phyloP scores from a whole-genome alignment of 805 yeast genomes.

The Ogataea salicorniae region DNA sequence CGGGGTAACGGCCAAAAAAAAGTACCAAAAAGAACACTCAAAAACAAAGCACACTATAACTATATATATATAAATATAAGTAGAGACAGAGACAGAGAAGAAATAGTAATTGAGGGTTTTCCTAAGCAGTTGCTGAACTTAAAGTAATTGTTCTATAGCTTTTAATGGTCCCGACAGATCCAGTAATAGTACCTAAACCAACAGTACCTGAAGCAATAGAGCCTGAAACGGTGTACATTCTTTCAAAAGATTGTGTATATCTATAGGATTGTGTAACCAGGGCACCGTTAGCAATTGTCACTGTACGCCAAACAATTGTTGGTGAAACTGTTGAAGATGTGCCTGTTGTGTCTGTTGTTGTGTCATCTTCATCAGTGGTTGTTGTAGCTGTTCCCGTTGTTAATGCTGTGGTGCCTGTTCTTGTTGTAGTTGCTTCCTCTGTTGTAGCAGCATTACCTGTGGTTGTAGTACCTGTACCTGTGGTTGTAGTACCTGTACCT shows the following conservation, averaged over 20 bases:
- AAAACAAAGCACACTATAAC: not conserved
- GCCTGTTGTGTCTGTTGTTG: conserved; percentile 1
- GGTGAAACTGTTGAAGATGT: conserved; percentile 2
- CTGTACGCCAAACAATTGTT: conserved; percentile 15
- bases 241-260: conserved; percentile 47
- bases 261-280: conserved; percentile 41
- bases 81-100: no score
- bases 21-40: not conserved
- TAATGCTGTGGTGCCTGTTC: not conserved
- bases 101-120: no score
- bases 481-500: conserved; percentile 1
- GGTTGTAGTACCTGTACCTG: conserved; percentile 2
- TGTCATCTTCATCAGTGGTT: not conserved
- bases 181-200: conserved; percentile 71
- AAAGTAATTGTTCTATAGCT: conserved; percentile 39
- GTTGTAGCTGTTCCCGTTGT: conserved; percentile 1
- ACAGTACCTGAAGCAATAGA: conserved; percentile 56
- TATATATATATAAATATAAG: no score
- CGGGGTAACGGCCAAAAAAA: not conserved
- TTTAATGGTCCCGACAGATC: conserved; percentile 59
- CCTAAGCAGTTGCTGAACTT: conserved; percentile 4
- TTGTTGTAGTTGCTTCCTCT: not conserved
- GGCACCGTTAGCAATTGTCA: conserved; percentile 43
- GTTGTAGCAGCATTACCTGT: conserved; percentile 5
- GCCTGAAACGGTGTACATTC: conserved; percentile 39